These are phyloP conservation scores for Coemansia sp. DNA, from an alignment of 192 early-diverging fungal species.

Conservation along the genomic window DNA sequence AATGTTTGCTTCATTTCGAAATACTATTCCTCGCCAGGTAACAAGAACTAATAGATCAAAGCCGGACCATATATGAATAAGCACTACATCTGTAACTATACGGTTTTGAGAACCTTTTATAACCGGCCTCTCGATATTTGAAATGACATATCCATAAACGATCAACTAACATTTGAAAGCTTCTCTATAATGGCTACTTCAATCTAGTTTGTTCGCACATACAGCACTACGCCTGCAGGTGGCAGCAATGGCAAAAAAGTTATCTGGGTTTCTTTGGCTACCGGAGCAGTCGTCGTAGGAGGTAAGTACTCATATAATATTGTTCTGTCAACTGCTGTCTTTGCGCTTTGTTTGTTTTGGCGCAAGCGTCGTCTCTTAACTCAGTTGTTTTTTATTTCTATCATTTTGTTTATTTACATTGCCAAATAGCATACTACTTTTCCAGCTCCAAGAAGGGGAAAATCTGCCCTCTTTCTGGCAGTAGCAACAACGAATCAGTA, in stretches of 20 bases:
- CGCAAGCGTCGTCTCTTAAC: not conserved
- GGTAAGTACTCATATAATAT: constrained; percentile 24
- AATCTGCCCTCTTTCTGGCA: not conserved
- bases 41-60: too few species aligned
- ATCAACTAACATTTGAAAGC: too few species aligned
- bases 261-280: constrained; percentile 45
- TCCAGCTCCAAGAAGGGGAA: constrained; percentile 29
- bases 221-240: constrained; percentile 37
- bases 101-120: too few species aligned
- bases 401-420: not conserved
- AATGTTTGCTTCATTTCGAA: constrained; percentile 48
- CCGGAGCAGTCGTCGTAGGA: constrained; percentile 44
- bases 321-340: too few species aligned
- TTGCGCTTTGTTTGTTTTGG: too few species aligned
- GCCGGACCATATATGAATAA: too few species aligned
- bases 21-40: constrained; percentile 45
- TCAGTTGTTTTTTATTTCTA: not conserved
- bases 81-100: too few species aligned
- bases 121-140: too few species aligned
- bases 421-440: constrained; percentile 45
- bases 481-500: constrained; percentile 6
- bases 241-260: constrained; percentile 25
- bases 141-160: too few species aligned
- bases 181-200: too few species aligned
- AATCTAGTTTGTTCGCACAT: constrained; percentile 40